Percentiles rank a stretch among this genome's conserved stretches.
Evolutionary conservation across 1,284 basidiomycete species (phyloP).

Genomic region (Tremellales sp.): DNA sequence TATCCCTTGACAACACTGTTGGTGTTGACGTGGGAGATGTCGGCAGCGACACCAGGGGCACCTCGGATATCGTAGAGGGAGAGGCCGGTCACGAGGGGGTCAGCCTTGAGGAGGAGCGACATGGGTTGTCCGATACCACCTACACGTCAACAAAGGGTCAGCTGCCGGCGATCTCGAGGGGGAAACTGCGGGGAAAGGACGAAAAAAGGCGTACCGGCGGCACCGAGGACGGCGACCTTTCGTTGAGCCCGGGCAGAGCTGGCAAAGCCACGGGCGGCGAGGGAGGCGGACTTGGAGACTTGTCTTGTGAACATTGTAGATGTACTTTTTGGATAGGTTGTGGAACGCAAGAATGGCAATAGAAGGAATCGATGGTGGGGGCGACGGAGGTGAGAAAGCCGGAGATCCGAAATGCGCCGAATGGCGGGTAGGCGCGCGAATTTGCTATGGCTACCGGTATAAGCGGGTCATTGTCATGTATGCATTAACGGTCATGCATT

Average conservation of each 20-base stretch:
- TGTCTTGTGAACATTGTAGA: constrained; percentile 34
- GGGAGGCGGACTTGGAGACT: constrained; percentile 22
- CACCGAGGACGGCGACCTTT: constrained; percentile 49
- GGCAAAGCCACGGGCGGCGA: constrained; percentile 44
- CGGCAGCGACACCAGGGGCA: constrained; percentile 91
- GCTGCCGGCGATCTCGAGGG: not conserved
- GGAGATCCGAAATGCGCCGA: no score
- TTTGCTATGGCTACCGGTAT: no score
- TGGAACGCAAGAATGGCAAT: constrained; percentile 6
- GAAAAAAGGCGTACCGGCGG: constrained; percentile 27
- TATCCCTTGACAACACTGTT: constrained; percentile 60
- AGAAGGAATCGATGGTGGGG: no score
- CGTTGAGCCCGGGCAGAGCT: constrained; percentile 43
- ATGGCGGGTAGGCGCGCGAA: no score
- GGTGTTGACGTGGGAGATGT: constrained; percentile 80
- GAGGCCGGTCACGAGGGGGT: constrained; percentile 77
- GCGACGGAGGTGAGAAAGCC: no score
- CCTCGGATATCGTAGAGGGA: constrained; percentile 94
- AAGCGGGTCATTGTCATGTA: no score
- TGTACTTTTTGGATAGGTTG: constrained; percentile 12
- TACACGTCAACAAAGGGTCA: constrained; percentile 1
- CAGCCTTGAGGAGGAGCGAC: constrained; percentile 81
- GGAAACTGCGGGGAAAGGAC: not conserved
- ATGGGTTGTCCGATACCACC: constrained; percentile 83
- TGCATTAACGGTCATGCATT: no score